Evolutionary conservation across 306 rosid genomes (phyloP).

Genomic region (Prunus davidiana): DNA sequence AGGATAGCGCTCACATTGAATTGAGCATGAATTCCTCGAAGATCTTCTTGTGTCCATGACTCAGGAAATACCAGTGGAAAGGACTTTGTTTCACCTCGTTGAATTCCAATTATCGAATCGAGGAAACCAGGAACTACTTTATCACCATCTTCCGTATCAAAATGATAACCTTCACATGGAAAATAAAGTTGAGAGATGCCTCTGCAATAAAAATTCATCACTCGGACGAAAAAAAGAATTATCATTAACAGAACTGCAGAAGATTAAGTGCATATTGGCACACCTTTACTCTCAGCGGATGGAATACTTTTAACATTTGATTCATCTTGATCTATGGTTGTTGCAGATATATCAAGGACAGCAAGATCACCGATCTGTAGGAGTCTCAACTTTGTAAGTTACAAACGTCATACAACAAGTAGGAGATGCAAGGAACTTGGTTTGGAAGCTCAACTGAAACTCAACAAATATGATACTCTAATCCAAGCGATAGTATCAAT

Average conservation of each 20-base stretch:
- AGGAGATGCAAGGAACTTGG: not conserved
- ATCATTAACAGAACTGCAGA: not conserved
- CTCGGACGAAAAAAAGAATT: not conserved
- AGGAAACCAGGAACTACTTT: slow-evolving; percentile 76
- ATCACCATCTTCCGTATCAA: slow-evolving; percentile 85
- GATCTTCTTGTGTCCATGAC: slow-evolving; percentile 85
- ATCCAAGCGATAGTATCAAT: not conserved
- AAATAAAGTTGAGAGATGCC: slow-evolving; percentile 27
- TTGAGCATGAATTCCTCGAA: slow-evolving; percentile 81
- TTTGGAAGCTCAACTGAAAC: not conserved
- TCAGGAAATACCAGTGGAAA: slow-evolving; percentile 88
- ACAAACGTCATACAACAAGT: not conserved
- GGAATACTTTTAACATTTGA: slow-evolving; percentile 66
- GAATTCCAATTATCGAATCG: slow-evolving; percentile 68
- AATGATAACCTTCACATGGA: slow-evolving; percentile 60
- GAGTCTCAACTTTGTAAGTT: slow-evolving; percentile 14
- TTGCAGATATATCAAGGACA: slow-evolving; percentile 85
- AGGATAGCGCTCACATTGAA: slow-evolving; percentile 63
- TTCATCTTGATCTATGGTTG: slow-evolving; percentile 68
- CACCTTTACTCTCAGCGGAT: slow-evolving; percentile 93
- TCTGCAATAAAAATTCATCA: not conserved
- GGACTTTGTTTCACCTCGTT: slow-evolving; percentile 71
- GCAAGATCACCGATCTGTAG: slow-evolving; percentile 77
- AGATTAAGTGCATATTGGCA: slow-evolving; percentile 28
- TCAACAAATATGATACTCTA: not conserved